Base-by-base conservation (phyloP, 2,329 filamentous ascomycete genomes). In the Alternaria incomplexa region DNA sequence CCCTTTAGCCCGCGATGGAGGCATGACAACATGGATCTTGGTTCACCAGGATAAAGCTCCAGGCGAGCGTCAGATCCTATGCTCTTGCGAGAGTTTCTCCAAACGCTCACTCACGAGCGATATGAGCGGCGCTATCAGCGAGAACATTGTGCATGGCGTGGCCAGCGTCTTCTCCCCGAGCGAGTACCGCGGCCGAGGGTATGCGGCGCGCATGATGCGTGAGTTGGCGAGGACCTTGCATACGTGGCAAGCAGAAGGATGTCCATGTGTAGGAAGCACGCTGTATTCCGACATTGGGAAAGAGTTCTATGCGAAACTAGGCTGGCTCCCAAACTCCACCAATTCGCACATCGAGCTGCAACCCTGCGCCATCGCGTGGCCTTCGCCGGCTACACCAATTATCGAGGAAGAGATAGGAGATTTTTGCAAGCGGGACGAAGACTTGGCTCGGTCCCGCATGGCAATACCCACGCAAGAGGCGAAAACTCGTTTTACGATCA, bases 211-310 rank as follows among this genome's bases (percentile, higher is more conserved):
- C 54, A 93, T 97, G 92, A 88, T 97, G 81, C 79, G 79, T 46
- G 88, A 93, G 66, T 76, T 94, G 43, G 88, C 85, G 5, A 77
- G 80, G 45, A 80, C 78, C 61, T 72, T 88, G 17, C 81, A 83
- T 60, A 83, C 76, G 3, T 87, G 84, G 83, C 83, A 87, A 66
- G 76, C 46, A n/a, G 51, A 45, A 12, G 28, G 20, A 4, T 5
- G 9, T 77, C 63, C 74, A 79, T 65, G 63, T 26, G 75, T 87
- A 5, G 94, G 93, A 77, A 93, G 91, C 1, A 87, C 95, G 7
- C 83, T 97, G 10, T 97, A 90, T 80, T 96, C 92, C 4, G 92
- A 96, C 73, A 93, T 95, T 66, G 92, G 93, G 15, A 92, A 91
- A 81, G 81, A 81, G 5, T 97, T 93, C 79, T 97, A 97, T 79